Base-by-base conservation (phyloP, 2,329 filamentous ascomycete genomes). In the Hypoxylon sp. region DNA sequence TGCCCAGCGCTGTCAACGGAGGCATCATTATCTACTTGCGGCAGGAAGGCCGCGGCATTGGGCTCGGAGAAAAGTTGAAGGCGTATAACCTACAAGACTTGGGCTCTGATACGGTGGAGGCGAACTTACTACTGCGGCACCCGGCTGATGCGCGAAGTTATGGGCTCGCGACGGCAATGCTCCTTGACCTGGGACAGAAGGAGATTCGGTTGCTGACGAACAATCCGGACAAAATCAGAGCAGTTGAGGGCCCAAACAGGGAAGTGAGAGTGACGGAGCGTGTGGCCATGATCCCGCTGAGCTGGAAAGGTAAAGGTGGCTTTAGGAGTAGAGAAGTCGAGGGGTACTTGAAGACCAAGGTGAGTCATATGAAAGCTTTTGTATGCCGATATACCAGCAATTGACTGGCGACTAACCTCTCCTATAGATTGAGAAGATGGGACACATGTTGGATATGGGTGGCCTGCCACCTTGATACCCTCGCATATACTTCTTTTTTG, bases 81-180 rank as follows among this genome's bases (percentile, higher is more conserved):
- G 96, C 96, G 3, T 99, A 99, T 80, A 99, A 99, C 76, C 84
- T 99, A 46, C 96, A 99, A 79, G 96, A 99, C 80, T 84, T 99
- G 25, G 96, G 96, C 0, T 94, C 92, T n/a, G 96, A 99, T 80
- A 99, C 96, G 0, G 97, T 98, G 36, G 94, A 99, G 81, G 96
- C 96, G 1, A 99, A 99, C 75, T 82, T 99, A 49, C 80, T 98
- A 23, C 84, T 99, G 45, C 86, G 96, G 48, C 96, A 99, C 79
- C 96, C 96, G 0, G 96, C 96, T 1, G 96, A 99, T 79, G 96
- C 96, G 21, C 85, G 96, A 59, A 97, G 93, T 74, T 99, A 99
- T 76, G 96, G 96, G 1, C 82, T 99, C n/a, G 96, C 96, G 1
- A 99, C 96, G 1, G 94, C 95, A 0, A 98, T 99, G 86, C 84